These are phyloP conservation scores for Waltiozyma sp. DNA, from an alignment of 1,139 yeast species.

Conservation along the genomic window DNA sequence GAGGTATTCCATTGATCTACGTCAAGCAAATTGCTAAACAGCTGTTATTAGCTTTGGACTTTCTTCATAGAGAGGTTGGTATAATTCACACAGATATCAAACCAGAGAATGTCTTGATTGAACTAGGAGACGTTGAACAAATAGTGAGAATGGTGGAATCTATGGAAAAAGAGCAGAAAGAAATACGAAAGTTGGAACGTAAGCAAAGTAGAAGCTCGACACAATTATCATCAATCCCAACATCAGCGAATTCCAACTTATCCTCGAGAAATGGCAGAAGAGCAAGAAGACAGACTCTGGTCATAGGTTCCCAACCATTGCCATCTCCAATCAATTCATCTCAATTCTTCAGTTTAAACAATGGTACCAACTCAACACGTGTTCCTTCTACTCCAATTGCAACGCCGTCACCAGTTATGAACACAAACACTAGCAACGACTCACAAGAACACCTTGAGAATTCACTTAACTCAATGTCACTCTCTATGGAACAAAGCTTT, in stretches of 20 bases:
- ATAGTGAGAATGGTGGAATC: constrained; percentile 49
- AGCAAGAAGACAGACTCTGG: constrained; percentile 62
- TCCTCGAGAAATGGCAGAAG: constrained; percentile 29
- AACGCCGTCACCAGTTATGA: constrained; percentile 1
- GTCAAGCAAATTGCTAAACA: constrained; percentile 69
- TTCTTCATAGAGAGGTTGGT: constrained; percentile 63
- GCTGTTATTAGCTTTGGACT: constrained; percentile 54
- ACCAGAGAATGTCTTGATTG: constrained; percentile 69
- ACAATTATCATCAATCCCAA: constrained; percentile 4
- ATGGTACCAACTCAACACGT: constrained; percentile 4
- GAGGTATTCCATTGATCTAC: constrained; percentile 61
- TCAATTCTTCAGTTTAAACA: constrained; percentile 21
- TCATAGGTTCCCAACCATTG: constrained; percentile 80
- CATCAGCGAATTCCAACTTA: constrained; percentile 6
- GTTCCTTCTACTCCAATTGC: neutral
- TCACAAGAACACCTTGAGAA: constrained; percentile 1
- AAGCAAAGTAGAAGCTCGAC: constrained; percentile 17
- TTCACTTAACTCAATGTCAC: neutral
- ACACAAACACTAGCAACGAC: constrained; percentile 1
- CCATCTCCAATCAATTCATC: constrained; percentile 62
- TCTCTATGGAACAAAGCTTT: neutral
- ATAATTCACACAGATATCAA: constrained; percentile 73
- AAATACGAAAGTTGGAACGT: constrained; percentile 28
- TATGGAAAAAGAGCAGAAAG: constrained; percentile 38
- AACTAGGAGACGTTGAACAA: constrained; percentile 62